phyloP scores from a whole-genome alignment of 2,329 filamentous ascomycete species.

The Pseudogymnoascus sp. region DNA sequence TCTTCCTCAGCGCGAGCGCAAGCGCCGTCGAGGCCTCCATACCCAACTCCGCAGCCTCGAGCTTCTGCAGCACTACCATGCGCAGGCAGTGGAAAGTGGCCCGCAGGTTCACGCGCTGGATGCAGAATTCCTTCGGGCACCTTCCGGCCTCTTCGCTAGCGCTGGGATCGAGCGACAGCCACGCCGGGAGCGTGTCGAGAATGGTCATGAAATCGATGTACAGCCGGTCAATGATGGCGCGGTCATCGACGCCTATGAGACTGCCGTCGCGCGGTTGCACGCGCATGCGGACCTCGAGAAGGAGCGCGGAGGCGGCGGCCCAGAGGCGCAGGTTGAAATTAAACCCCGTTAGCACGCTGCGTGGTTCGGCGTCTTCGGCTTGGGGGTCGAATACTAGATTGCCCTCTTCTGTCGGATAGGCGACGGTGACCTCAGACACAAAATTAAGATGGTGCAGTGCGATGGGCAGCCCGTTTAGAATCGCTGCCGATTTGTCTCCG shows the following conservation, averaged over 20 bases:
- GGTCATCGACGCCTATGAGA: conserved; percentile 5
- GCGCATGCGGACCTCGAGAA: conserved; percentile 30
- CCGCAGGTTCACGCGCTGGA: conserved; percentile 37
- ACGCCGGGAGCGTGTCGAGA: conserved; percentile 33
- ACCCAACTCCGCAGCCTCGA: conserved; percentile 15
- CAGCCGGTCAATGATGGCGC: conserved; percentile 27
- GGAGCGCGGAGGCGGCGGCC: conserved; percentile 34
- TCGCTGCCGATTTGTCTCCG: conserved; percentile 15
- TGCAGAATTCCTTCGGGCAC: conserved; percentile 16
- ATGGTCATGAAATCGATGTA: conserved; percentile 37
- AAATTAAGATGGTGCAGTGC: conserved; percentile 39
- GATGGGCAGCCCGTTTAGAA: conserved; percentile 34
- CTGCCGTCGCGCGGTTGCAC: conserved; percentile 9
- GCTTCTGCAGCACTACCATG: conserved; percentile 32
- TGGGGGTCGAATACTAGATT: conserved; percentile 18
- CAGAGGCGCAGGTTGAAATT: conserved; percentile 37
- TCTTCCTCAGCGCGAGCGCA: conserved; percentile 25
- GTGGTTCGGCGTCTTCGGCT: conserved; percentile 14
- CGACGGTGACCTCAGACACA: conserved; percentile 33
- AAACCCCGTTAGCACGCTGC: conserved; percentile 34
- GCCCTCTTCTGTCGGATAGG: conserved; percentile 20
- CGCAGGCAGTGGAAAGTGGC: conserved; percentile 36
- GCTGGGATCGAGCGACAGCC: conserved; percentile 26
- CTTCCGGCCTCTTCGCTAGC: conserved; percentile 11
- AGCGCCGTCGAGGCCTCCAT: conserved; percentile 11